Evolutionary conservation across 371 early-diverging fungal genomes (phyloP).

Genomic region (Cokeromyces recurvatus): DNA sequence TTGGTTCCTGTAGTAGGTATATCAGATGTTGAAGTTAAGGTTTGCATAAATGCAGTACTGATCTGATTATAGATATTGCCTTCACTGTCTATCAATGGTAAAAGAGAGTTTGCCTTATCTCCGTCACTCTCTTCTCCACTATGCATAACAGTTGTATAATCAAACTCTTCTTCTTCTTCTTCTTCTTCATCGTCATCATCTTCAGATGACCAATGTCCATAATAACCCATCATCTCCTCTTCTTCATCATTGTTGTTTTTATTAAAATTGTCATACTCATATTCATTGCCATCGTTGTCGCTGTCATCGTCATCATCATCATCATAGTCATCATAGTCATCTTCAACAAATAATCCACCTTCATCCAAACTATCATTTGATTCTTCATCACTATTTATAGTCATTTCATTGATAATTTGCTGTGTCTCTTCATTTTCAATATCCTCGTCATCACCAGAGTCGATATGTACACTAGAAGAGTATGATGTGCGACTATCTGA

Average conservation of each 20-base stretch:
- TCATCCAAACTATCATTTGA: constrained; percentile 16
- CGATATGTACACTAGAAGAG: constrained; percentile 34
- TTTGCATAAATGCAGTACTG: constrained; percentile 34
- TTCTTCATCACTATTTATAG: constrained; percentile 21
- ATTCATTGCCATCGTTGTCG: neutral
- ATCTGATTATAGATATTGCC: constrained; percentile 25
- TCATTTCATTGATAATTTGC: constrained; percentile 34
- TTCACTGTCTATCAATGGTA: constrained; percentile 21
- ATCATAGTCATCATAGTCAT: constrained; percentile 32
- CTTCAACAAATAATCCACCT: constrained; percentile 32
- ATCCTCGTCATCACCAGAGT: constrained; percentile 42
- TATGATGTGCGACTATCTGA: too few relatives aligned
- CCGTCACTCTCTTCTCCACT: constrained; percentile 17
- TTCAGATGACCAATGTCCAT: constrained; percentile 29
- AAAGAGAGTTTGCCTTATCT: constrained; percentile 13
- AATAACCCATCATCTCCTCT: constrained; percentile 3
- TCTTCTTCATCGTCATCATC: constrained; percentile 41
- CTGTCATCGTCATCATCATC: constrained; percentile 21
- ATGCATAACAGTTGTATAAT: constrained; percentile 15
- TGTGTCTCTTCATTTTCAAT: constrained; percentile 37
- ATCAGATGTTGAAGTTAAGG: constrained; percentile 6
- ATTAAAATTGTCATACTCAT: constrained; percentile 22
- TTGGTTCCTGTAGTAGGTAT: constrained; percentile 4
- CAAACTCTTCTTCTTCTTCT: constrained; percentile 30
- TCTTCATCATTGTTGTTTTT: constrained; percentile 19